Evolutionary conservation across 129 eudicot genomes (phyloP).

Genomic region (Helianthus tuberosus): DNA sequence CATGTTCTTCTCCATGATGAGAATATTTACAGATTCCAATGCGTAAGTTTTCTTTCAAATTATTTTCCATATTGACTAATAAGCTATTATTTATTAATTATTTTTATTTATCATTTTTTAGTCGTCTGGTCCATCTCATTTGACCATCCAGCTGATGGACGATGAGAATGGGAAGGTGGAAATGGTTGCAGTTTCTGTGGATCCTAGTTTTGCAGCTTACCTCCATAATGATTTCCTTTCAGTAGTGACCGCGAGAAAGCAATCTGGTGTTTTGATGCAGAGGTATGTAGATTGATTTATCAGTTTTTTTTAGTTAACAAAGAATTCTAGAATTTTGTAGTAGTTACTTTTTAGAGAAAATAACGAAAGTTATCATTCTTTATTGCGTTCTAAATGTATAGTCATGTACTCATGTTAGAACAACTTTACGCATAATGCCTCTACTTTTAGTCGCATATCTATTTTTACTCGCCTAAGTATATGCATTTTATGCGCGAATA

Average conservation of each 20-base stretch:
- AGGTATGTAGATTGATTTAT: slow-evolving; percentile 44
- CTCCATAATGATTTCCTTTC: slow-evolving; percentile 76
- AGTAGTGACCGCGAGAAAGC: slow-evolving; percentile 51
- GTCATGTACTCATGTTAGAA: no score
- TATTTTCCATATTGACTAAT: background rate
- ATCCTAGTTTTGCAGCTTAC: slow-evolving; percentile 85
- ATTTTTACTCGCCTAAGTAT: no score
- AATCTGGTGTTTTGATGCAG: slow-evolving; percentile 57
- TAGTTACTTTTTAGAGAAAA: no score
- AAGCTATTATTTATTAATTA: slow-evolving; percentile 3
- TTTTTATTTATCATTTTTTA: slow-evolving; percentile 29
- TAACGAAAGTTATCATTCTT: no score
- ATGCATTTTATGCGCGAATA: no score
- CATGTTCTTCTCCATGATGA: slow-evolving; percentile 90
- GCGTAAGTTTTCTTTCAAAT: slow-evolving; percentile 54
- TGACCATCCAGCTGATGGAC: slow-evolving; percentile 87
- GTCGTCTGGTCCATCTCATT: slow-evolving; percentile 57
- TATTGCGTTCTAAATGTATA: no score
- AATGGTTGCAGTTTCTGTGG: slow-evolving; percentile 82
- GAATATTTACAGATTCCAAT: slow-evolving; percentile 82
- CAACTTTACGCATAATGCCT: no score
- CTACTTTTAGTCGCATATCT: no score
- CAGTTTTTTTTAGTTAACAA: background rate
- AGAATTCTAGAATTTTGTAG: background rate
- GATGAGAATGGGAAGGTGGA: slow-evolving; percentile 85